Percentiles rank a stretch among this genome's conserved stretches.
phyloP scores from a whole-genome alignment of 768 basidiomycete genomes.

The Trametes meyenii region DNA sequence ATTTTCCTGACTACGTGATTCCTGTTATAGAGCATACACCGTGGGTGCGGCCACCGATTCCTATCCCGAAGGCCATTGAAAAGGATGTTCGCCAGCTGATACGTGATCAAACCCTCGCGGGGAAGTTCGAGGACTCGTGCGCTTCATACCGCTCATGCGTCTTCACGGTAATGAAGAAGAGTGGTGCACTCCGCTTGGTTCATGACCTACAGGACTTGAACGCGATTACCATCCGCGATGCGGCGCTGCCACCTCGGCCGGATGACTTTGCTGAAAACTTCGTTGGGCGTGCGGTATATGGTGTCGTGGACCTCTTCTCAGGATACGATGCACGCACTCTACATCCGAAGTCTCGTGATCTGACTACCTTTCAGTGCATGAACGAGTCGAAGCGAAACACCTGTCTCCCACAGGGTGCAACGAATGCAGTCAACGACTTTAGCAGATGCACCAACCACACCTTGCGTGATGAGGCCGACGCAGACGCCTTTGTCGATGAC shows the following conservation, averaged over 20 bases:
- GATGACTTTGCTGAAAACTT: constrained; percentile 27
- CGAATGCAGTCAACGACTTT: neutral
- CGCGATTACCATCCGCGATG: constrained; percentile 24
- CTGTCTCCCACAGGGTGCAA: neutral
- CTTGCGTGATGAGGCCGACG: neutral
- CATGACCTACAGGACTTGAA: constrained; percentile 28
- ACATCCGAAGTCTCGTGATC: neutral
- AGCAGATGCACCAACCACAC: neutral
- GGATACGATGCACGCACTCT: neutral
- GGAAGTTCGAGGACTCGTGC: constrained; percentile 23
- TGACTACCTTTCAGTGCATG: neutral
- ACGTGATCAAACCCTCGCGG: constrained; percentile 7
- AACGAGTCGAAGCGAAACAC: neutral
- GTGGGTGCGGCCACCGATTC: constrained; percentile 33
- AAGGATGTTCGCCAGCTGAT: constrained; percentile 7
- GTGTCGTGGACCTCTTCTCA: neutral
- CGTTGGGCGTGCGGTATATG: constrained; percentile 7
- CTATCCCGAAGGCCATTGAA: constrained; percentile 15
- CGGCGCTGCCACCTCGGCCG: constrained; percentile 18
- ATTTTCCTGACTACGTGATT: constrained; percentile 38
- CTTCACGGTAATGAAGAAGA: constrained; percentile 27
- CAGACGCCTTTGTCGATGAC: constrained; percentile 32
- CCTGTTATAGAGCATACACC: constrained; percentile 38
- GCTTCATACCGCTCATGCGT: constrained; percentile 26
- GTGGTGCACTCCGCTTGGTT: constrained; percentile 16